These are phyloP conservation scores for Anthoceros angustus DNA, from an alignment of 225 moss, liverwort and hornwort species.

Conservation along the genomic window DNA sequence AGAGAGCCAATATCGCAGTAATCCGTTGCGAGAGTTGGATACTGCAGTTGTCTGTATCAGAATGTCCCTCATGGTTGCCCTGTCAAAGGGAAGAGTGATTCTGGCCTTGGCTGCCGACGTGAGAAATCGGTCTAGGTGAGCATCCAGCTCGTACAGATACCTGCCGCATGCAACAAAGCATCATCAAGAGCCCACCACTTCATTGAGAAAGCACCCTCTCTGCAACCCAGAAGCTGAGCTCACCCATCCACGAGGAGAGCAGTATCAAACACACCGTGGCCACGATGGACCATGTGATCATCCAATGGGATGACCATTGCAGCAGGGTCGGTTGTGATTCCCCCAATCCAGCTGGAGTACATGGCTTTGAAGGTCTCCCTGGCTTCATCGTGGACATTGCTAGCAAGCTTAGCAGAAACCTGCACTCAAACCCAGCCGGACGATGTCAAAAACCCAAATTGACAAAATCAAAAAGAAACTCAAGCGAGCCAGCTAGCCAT, in stretches of 20 bases:
- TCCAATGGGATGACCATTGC: slow-evolving; percentile 88
- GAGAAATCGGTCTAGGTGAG: slow-evolving; percentile 67
- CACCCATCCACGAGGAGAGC: slow-evolving; percentile 51
- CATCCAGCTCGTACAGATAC: slow-evolving; percentile 76
- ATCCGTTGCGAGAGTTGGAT: slow-evolving; percentile 40
- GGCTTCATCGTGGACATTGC: slow-evolving; percentile 20
- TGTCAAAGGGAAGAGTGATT: slow-evolving; percentile 52
- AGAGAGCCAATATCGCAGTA: slow-evolving; percentile 78
- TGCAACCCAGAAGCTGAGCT: slow-evolving; percentile 6
- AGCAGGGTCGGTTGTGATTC: slow-evolving; percentile 76
- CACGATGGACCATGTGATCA: slow-evolving; percentile 96
- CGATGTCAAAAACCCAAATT: neutral
- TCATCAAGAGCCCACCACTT: neutral
- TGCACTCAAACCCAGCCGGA: slow-evolving; percentile 9
- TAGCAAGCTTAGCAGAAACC: slow-evolving; percentile 44
- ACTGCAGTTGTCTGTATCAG: slow-evolving; percentile 66
- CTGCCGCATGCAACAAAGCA: slow-evolving; percentile 16
- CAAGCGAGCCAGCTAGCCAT: neutral
- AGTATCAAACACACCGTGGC: slow-evolving; percentile 85
- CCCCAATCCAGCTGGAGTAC: slow-evolving; percentile 84
- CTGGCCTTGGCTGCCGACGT: slow-evolving; percentile 65
- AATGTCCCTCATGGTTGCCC: slow-evolving; percentile 54
- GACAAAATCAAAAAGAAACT: neutral
- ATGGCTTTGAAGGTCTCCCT: slow-evolving; percentile 52
- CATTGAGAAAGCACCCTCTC: neutral